Evolutionary conservation across 2,329 filamentous ascomycete species (phyloP).

Genomic region (Pseudohalonectria lignicola): DNA sequence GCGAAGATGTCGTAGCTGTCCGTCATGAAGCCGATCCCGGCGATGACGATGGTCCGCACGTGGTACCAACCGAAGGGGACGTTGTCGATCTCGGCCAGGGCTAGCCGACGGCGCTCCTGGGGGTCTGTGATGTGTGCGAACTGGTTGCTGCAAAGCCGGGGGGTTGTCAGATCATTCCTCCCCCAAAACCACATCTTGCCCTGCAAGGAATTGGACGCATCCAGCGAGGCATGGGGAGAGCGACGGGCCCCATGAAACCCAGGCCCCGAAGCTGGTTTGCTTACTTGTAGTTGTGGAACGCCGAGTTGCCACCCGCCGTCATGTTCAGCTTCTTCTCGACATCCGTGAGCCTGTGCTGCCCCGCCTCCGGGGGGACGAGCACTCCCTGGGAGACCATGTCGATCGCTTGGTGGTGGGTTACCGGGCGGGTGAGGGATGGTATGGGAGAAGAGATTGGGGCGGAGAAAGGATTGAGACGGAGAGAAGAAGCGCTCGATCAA

Average conservation of each 20-base stretch:
- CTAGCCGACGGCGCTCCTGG: constrained; percentile 68
- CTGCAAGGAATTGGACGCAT: too few relatives aligned
- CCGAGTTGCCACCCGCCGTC: constrained; percentile 48
- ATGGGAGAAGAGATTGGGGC: too few relatives aligned
- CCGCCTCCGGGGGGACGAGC: neutral
- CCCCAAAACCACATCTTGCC: too few relatives aligned
- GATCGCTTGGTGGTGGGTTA: too few relatives aligned
- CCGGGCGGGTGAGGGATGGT: too few relatives aligned
- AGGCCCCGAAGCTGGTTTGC: too few relatives aligned
- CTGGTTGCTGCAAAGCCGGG: constrained; percentile 12
- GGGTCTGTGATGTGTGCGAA: constrained; percentile 49
- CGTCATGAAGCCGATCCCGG: constrained; percentile 81
- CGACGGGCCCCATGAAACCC: too few relatives aligned
- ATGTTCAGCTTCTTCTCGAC: constrained; percentile 1
- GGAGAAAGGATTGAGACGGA: too few relatives aligned
- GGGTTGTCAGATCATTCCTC: too few relatives aligned
- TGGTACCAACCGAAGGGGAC: constrained; percentile 80
- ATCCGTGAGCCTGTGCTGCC: neutral
- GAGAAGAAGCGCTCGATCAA: too few relatives aligned
- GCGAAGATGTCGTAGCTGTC: constrained; percentile 80
- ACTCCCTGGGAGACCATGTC: too few relatives aligned
- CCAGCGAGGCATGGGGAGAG: too few relatives aligned
- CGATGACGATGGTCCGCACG: constrained; percentile 64
- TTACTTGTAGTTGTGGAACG: constrained; percentile 62
- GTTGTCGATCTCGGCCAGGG: constrained; percentile 72